These are phyloP conservation scores for Phylloporus gajari DNA, from an alignment of 1,284 basidiomycete genomes.

Conservation along the genomic window DNA sequence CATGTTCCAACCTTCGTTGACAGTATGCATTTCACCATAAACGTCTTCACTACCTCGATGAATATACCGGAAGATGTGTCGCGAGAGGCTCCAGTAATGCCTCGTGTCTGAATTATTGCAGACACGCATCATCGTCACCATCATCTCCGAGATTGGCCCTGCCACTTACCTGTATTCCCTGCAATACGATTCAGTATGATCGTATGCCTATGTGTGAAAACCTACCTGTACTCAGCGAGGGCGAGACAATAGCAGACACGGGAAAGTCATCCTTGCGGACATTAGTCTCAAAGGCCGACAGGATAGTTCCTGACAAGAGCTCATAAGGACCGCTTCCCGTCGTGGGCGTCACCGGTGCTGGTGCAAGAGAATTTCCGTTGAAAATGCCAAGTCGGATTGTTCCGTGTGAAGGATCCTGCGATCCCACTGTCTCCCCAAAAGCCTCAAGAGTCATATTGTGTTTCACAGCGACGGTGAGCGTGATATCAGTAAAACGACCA, in stretches of 20 bases:
- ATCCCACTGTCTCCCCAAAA: conserved; percentile 49
- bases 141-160: conserved; percentile 28
- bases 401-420: conserved; percentile 28
- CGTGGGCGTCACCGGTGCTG: conserved; percentile 63
- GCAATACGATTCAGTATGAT: conserved; percentile 13
- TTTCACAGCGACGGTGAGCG: conserved; percentile 47
- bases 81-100: conserved; percentile 57
- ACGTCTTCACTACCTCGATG: conserved; percentile 47
- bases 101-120: conserved; percentile 52
- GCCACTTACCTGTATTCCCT: conserved; percentile 48
- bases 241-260: conserved; percentile 26
- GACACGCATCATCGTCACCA: conserved; percentile 30
- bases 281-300: conserved; percentile 44
- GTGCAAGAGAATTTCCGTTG: conserved; percentile 54
- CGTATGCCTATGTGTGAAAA: not conserved
- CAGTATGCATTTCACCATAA: conserved; percentile 61
- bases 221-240: conserved; percentile 40
- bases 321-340: conserved; percentile 52
- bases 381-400: conserved; percentile 47
- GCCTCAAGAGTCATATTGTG: conserved; percentile 55
- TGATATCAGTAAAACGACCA: conserved; percentile 45
- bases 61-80: conserved; percentile 62
- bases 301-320: conserved; percentile 60
- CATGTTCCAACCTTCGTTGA: conserved; percentile 53
- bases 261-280: conserved; percentile 37